Percentiles rank a stretch among this genome's conserved stretches.
Evolutionary conservation across 495 filamentous ascomycete genomes (phyloP).

Genomic region (Bacidia rubella): DNA sequence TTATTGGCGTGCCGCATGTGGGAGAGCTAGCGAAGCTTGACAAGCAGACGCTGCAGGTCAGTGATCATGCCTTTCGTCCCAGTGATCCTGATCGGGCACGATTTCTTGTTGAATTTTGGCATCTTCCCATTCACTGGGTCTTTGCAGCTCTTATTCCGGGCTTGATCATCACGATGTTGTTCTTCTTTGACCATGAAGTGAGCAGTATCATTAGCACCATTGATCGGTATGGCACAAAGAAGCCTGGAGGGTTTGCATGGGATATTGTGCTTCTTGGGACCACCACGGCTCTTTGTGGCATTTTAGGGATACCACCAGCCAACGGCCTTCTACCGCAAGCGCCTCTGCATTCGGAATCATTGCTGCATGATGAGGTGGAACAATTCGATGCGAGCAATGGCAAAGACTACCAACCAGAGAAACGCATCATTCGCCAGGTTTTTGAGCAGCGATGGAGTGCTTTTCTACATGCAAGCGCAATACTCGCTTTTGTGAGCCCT

Average conservation of each 20-base stretch:
- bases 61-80: conserved; percentile 40
- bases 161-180: conserved; percentile 52
- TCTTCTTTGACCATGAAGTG: conserved; percentile 66
- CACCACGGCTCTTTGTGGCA: conserved; percentile 55
- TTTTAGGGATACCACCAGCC: conserved; percentile 54
- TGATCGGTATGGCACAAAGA: conserved; percentile 49
- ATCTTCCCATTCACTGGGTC: conserved; percentile 46
- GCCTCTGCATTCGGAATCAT: conserved; percentile 52
- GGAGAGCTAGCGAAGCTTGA: conserved; percentile 49
- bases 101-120: conserved; percentile 59
- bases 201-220: conserved; percentile 65
- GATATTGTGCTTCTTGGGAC: conserved; percentile 54
- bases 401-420: conserved; percentile 21
- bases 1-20: conserved; percentile 54
- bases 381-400: conserved; percentile 23
- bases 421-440: conserved; percentile 34
- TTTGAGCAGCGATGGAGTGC: conserved; percentile 59
- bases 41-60: conserved; percentile 47
- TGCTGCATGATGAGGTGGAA: conserved; percentile 43
- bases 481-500: conserved; percentile 48
- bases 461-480: conserved; percentile 48
- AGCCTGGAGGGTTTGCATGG: conserved; percentile 59
- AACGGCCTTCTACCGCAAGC: conserved; percentile 61
- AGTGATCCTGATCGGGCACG: conserved; percentile 40
- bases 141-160: conserved; percentile 53